Evolutionary conservation across 2,329 filamentous ascomycete genomes (phyloP).

Genomic region (Fusarium citri): DNA sequence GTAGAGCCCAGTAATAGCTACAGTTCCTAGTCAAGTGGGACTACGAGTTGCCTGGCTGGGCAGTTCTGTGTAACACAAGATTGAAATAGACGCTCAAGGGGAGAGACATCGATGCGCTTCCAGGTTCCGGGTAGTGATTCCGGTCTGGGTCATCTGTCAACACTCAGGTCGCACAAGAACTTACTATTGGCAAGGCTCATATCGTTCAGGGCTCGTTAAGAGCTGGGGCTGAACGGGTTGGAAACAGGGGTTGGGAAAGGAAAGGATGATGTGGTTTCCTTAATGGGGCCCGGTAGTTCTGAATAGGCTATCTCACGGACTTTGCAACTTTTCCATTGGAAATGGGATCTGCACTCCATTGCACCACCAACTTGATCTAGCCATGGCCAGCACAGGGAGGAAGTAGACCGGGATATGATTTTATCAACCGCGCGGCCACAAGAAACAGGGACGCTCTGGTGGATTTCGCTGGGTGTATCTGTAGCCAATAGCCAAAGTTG

Average conservation of each 20-base stretch:
- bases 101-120: not conserved
- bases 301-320: conserved; percentile 2
- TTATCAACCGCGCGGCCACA: not conserved
- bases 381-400: not conserved
- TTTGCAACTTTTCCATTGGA: not conserved
- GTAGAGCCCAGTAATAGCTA: not conserved
- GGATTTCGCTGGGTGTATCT: not conserved
- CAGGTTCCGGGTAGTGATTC: not conserved
- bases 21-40: not conserved
- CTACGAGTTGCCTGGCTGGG: not conserved
- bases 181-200: not conserved
- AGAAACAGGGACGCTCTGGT: not conserved
- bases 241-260: not conserved
- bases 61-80: not conserved
- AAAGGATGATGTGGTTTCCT: not conserved
- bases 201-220: not conserved
- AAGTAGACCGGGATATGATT: not conserved
- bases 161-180: conserved; percentile 13
- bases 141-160: conserved; percentile 14
- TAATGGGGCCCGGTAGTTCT: not conserved
- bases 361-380: not conserved
- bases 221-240: not conserved
- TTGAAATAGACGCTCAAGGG: not conserved
- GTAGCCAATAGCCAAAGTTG: not conserved
- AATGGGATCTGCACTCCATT: not conserved